Conservation (phyloP, 2,329 filamentous ascomycete genomes). For the Nemania bipapillata region DNA sequence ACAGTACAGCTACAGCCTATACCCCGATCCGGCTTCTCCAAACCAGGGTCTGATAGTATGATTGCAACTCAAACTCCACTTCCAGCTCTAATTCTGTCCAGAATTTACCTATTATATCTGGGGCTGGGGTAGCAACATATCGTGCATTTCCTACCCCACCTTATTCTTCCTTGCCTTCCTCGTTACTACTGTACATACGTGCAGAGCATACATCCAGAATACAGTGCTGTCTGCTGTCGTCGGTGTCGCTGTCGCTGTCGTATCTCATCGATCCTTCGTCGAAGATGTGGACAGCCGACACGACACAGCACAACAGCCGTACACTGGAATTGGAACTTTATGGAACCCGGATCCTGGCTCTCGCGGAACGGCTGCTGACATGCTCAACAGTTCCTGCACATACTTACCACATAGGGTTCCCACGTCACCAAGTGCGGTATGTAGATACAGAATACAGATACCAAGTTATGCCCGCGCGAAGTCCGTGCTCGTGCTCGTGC, state of each 20-base stretch:
- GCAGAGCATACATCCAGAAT: no score
- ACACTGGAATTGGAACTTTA: background rate
- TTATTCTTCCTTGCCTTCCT: constrained; percentile 22
- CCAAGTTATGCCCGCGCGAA: constrained; percentile 12
- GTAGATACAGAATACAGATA: background rate
- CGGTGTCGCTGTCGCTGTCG: constrained; percentile 14
- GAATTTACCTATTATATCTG: constrained; percentile 32
- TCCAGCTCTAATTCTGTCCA: constrained; percentile 34
- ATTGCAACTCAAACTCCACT: constrained; percentile 34
- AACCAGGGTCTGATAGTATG: constrained; percentile 28
- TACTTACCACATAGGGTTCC: constrained; percentile 31
- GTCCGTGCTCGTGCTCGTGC: constrained; percentile 26
- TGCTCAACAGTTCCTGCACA: constrained; percentile 30
- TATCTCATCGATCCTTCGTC: constrained; percentile 28
- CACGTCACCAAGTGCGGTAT: constrained; percentile 28
- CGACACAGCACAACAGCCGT: constrained; percentile 20
- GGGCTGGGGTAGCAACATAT: constrained; percentile 40
- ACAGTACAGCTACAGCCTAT: background rate
- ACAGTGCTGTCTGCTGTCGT: constrained; percentile 7
- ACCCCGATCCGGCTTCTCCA: constrained; percentile 26
- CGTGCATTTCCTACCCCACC: constrained; percentile 35
- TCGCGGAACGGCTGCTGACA: constrained; percentile 30
- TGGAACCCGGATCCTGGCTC: background rate
- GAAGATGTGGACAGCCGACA: constrained; percentile 31
- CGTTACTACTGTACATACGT: background rate